Evolutionary conservation across 352 stramenopile species (phyloP).

Genomic region (Pythium coloratum): DNA sequence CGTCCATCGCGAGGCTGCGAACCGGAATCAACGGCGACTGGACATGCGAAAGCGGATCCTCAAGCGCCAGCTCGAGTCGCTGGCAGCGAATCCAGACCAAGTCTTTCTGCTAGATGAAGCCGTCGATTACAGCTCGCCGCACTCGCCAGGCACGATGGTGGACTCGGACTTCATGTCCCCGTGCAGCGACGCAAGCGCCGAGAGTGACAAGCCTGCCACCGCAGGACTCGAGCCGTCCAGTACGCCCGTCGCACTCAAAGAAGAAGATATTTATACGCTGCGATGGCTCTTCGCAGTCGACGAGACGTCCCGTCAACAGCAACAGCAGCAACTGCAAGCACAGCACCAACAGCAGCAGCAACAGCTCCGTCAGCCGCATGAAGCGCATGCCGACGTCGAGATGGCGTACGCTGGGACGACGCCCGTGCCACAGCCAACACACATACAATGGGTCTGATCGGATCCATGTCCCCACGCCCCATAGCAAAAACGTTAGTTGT

Average conservation of each 20-base stretch:
- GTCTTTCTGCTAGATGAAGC: not conserved
- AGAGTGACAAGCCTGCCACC: not conserved
- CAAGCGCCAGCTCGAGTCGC: conserved; percentile 17
- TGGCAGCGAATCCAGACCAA: not conserved
- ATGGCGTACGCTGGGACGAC: not conserved
- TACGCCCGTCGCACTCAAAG: conserved; percentile 18
- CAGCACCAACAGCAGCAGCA: conserved; percentile 2
- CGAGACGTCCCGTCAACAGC: conserved; percentile 9
- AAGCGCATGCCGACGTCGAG: not conserved
- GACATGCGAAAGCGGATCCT: conserved; percentile 28
- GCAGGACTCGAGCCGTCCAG: conserved; percentile 12
- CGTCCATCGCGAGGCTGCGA: conserved; percentile 25
- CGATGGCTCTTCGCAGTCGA: conserved; percentile 25
- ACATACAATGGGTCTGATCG: conserved; percentile 12
- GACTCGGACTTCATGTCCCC: conserved; percentile 7
- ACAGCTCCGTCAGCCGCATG: not conserved
- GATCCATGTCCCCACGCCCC: not conserved
- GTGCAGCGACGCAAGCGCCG: not conserved
- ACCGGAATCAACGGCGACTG: conserved; percentile 27
- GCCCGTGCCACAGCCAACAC: not conserved
- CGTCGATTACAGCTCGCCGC: conserved; percentile 4
- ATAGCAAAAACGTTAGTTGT: not conserved
- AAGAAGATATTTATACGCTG: conserved; percentile 23
- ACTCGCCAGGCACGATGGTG: conserved; percentile 3
- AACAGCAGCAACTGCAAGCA: not conserved